These are phyloP conservation scores for Tubosaeta sp. DNA, from an alignment of 768 basidiomycete species.

Conservation along the genomic window DNA sequence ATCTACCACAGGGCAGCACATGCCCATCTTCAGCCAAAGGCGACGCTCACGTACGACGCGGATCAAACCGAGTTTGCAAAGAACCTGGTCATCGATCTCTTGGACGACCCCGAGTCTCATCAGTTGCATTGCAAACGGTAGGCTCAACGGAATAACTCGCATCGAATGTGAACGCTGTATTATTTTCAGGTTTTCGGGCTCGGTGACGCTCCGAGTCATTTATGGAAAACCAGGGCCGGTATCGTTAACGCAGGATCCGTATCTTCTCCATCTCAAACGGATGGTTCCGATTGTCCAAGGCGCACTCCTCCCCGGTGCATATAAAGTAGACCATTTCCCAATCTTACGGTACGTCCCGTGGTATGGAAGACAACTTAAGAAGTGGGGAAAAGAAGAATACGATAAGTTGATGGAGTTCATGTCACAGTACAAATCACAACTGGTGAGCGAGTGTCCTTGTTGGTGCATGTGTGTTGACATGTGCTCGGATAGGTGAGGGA, in stretches of 20 bases:
- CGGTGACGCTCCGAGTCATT: constrained; percentile 24
- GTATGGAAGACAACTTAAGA: constrained; percentile 52
- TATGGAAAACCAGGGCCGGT: constrained; percentile 26
- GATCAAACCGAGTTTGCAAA: constrained; percentile 39
- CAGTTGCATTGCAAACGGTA: constrained; percentile 32
- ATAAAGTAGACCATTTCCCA: constrained; percentile 34
- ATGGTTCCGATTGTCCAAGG: constrained; percentile 29
- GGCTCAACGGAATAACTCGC: constrained; percentile 3
- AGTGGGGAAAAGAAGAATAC: constrained; percentile 52
- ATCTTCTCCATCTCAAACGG: constrained; percentile 26
- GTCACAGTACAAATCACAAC: constrained; percentile 38
- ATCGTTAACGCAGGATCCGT: constrained; percentile 14
- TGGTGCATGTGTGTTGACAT: neutral
- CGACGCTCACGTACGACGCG: constrained; percentile 41
- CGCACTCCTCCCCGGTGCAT: constrained; percentile 30
- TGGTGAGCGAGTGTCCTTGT: constrained; percentile 30
- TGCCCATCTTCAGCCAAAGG: constrained; percentile 49
- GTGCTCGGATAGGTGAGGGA: constrained; percentile 7
- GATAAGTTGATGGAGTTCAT: constrained; percentile 46
- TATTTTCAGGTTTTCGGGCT: constrained; percentile 21
- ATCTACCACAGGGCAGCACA: constrained; percentile 41
- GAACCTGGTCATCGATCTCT: constrained; percentile 18
- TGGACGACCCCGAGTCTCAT: constrained; percentile 22
- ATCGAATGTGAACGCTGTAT: neutral
- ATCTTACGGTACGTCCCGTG: constrained; percentile 48